These are phyloP conservation scores for Fusarium dimerum DNA, from an alignment of 2,329 filamentous ascomycete genomes.

Conservation along the genomic window DNA sequence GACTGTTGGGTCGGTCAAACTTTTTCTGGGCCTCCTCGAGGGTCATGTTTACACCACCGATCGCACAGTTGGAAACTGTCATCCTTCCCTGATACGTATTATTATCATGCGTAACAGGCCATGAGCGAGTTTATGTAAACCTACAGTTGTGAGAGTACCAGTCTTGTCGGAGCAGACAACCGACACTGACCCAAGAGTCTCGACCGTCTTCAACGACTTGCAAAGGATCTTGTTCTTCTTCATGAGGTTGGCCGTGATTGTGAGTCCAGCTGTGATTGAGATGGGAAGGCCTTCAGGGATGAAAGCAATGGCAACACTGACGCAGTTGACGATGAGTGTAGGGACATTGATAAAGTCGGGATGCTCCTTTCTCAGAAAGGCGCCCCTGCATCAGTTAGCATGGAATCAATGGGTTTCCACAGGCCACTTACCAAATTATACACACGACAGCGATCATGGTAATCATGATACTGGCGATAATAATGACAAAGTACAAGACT, in stretches of 20 bases:
- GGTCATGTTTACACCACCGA: conserved; percentile 6
- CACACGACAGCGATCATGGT: conserved; percentile 65
- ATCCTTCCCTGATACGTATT: conserved; percentile 31
- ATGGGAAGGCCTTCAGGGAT: conserved; percentile 75
- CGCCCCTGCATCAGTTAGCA: conserved; percentile 49
- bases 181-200: conserved; percentile 72
- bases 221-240: conserved; percentile 74
- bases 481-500: conserved; percentile 69
- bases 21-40: neutral
- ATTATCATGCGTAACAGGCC: neutral
- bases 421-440: conserved; percentile 58
- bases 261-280: conserved; percentile 68
- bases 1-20: neutral
- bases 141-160: conserved; percentile 37
- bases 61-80: neutral
- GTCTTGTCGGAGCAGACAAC: conserved; percentile 70
- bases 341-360: conserved; percentile 73
- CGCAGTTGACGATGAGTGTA: conserved; percentile 70
- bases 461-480: conserved; percentile 69
- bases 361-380: conserved; percentile 67
- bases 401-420: neutral
- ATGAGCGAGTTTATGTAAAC: neutral
- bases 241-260: conserved; percentile 78
- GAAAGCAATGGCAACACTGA: conserved; percentile 72
- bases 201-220: conserved; percentile 78